Percentiles rank a stretch among this genome's conserved stretches.
Evolutionary conservation across 2,329 filamentous ascomycete species (phyloP).

Genomic region (Pyrenophora seminiperda): DNA sequence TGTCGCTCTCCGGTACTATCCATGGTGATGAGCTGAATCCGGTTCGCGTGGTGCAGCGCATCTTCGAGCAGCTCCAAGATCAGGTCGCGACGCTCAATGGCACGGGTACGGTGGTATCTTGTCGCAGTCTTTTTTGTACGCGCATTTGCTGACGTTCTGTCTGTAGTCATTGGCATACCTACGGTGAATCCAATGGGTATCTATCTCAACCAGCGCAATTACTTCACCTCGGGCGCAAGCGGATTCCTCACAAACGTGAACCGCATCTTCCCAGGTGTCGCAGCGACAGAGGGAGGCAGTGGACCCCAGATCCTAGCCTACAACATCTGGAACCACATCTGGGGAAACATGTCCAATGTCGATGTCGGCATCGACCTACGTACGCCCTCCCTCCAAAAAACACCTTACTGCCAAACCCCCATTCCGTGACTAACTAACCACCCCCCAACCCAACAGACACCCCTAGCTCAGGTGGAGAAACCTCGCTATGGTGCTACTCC

Average conservation of each 20-base stretch:
- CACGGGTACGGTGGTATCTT: conserved; percentile 34
- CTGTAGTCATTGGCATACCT: conserved; percentile 46
- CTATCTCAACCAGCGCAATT: conserved; percentile 49
- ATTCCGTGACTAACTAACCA: background rate
- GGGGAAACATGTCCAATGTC: conserved; percentile 47
- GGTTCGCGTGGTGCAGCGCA: conserved; percentile 45
- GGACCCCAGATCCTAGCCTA: conserved; percentile 37
- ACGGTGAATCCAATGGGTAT: conserved; percentile 49
- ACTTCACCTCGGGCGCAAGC: conserved; percentile 39
- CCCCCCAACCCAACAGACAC: conserved; percentile 31
- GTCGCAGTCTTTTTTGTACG: background rate
- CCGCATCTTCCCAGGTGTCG: conserved; percentile 41
- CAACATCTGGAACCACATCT: conserved; percentile 49
- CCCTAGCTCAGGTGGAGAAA: conserved; percentile 44
- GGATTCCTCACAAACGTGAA: conserved; percentile 46
- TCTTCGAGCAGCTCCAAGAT: conserved; percentile 40
- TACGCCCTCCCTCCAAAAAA: conserved; percentile 11
- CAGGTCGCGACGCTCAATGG: conserved; percentile 43
- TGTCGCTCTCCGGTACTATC: conserved; percentile 47
- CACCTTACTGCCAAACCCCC: fast-evolving
- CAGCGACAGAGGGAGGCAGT: conserved; percentile 32
- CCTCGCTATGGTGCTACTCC: conserved; percentile 49
- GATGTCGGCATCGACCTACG: conserved; percentile 48
- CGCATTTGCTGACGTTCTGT: conserved; percentile 12
- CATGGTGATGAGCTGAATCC: conserved; percentile 50